Evolutionary conservation across 202 grass and related monocot genomes (phyloP).

Genomic region (Miscanthus sacchariflorus): DNA sequence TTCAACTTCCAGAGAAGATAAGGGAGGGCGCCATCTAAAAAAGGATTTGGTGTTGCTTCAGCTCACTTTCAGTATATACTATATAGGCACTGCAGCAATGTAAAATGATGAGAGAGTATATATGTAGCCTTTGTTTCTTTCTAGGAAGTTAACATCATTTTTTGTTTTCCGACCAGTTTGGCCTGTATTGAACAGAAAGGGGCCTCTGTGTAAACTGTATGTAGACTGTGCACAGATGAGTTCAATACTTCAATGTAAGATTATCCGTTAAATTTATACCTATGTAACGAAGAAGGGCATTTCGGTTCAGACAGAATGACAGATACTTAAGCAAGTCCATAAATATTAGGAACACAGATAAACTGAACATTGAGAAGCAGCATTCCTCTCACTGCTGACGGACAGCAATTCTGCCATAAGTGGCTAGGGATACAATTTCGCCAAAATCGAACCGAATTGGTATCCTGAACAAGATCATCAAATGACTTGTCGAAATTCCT

Average conservation of each 20-base stretch:
- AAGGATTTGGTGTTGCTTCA: slow-evolving; percentile 22
- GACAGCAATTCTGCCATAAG: background rate
- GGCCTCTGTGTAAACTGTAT: slow-evolving; percentile 39
- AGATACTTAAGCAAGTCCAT: background rate
- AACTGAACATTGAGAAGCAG: background rate
- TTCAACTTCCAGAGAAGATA: slow-evolving; percentile 92
- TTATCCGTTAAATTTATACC: slow-evolving; percentile 30
- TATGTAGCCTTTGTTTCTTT: slow-evolving; percentile 19
- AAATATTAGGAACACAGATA: background rate
- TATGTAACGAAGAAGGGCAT: background rate
- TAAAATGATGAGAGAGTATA: slow-evolving; percentile 22
- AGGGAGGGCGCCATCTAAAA: slow-evolving; percentile 17
- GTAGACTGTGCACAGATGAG: slow-evolving; percentile 35
- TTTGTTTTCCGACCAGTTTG: slow-evolving; percentile 29
- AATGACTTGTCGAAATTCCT: too few relatives aligned
- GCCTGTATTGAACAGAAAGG: slow-evolving; percentile 5
- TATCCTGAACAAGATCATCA: too few relatives aligned
- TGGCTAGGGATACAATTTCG: too few relatives aligned
- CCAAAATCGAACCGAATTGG: too few relatives aligned
- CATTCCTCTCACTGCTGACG: background rate
- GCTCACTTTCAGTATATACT: slow-evolving; percentile 33
- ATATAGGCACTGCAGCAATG: slow-evolving; percentile 29
- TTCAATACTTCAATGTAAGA: slow-evolving; percentile 9
- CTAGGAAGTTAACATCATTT: slow-evolving; percentile 29
- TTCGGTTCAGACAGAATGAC: too few relatives aligned